Conservation (phyloP, 1,284 basidiomycete genomes). For the Sporisorium exsertum region DNA sequence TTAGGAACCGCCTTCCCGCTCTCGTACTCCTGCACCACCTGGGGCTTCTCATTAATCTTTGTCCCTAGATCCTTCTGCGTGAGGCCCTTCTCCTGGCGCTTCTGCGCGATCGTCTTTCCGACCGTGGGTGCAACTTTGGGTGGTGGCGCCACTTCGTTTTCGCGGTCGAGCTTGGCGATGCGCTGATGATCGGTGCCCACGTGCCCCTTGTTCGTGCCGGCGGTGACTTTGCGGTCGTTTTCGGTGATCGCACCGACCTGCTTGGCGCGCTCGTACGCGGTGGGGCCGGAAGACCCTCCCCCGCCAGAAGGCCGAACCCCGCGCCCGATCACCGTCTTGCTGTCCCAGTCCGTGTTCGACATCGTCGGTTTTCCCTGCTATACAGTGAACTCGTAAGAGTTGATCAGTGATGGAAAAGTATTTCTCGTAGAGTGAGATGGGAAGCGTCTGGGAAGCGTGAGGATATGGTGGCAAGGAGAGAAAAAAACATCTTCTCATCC, state of each 20-base stretch:
- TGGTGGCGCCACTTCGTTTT: constrained; percentile 94
- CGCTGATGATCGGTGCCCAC: constrained; percentile 64
- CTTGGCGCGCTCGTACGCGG: constrained; percentile 69
- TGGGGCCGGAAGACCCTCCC: constrained; percentile 73
- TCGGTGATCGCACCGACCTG: constrained; percentile 71
- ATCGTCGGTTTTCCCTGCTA: too few relatives aligned
- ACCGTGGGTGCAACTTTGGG: constrained; percentile 82
- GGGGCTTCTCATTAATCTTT: constrained; percentile 90
- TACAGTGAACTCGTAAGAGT: too few relatives aligned
- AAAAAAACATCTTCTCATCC: neutral
- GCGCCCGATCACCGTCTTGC: constrained; percentile 77
- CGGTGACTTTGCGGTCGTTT: constrained; percentile 70
- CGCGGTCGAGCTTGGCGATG: constrained; percentile 67
- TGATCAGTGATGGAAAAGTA: too few relatives aligned
- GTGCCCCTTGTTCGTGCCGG: constrained; percentile 66
- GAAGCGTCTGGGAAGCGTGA: neutral
- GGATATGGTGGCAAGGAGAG: neutral
- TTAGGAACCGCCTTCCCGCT: constrained; percentile 85
- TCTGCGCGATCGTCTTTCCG: constrained; percentile 87
- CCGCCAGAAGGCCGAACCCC: constrained; percentile 74
- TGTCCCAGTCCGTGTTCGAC: constrained; percentile 59
- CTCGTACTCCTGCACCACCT: constrained; percentile 89
- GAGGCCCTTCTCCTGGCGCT: constrained; percentile 80
- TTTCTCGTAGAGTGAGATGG: too few relatives aligned
- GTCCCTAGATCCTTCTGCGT: constrained; percentile 95